phyloP scores from a whole-genome alignment of 2,329 filamentous ascomycete species.

The Lasiodiplodia sp. region DNA sequence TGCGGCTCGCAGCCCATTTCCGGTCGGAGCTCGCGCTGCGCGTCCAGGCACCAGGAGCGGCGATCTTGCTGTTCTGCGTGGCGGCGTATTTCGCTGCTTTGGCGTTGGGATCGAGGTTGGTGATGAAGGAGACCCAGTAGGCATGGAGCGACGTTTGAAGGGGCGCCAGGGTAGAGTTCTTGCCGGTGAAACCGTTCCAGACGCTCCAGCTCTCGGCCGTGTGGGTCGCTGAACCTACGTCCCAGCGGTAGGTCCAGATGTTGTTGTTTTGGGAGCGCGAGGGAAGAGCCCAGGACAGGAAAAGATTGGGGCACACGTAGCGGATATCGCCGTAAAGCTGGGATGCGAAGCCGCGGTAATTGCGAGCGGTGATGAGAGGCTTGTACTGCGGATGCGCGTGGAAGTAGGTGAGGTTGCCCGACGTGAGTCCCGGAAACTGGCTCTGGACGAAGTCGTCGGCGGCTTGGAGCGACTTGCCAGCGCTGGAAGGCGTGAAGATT shows the following conservation, averaged over 20 bases:
- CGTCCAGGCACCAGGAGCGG: background rate
- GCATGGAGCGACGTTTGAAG: slow-evolving; percentile 40
- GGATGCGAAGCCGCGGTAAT: slow-evolving; percentile 45
- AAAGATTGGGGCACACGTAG: slow-evolving; percentile 56
- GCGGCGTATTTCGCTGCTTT: background rate
- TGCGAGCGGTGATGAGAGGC: slow-evolving; percentile 33
- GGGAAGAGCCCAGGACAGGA: slow-evolving; percentile 40
- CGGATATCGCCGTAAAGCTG: slow-evolving; percentile 57
- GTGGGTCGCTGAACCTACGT: slow-evolving; percentile 51
- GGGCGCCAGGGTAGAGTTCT: slow-evolving; percentile 31
- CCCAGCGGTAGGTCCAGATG: slow-evolving; percentile 59
- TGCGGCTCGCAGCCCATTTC: slow-evolving; percentile 7
- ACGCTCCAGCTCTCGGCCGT: slow-evolving; percentile 48
- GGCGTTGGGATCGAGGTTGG: slow-evolving; percentile 11
- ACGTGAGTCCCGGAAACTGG: slow-evolving; percentile 47
- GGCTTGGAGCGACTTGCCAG: slow-evolving; percentile 36
- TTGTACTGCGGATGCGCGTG: slow-evolving; percentile 41
- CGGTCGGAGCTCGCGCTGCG: background rate
- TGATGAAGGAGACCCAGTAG: slow-evolving; percentile 54
- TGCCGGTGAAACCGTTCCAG: slow-evolving; percentile 45
- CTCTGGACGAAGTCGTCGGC: slow-evolving; percentile 48
- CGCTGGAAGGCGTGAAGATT: slow-evolving; percentile 46
- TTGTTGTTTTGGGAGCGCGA: slow-evolving; percentile 38
- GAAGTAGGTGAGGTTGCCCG: slow-evolving; percentile 38
- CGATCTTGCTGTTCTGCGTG: background rate